phyloP scores from a whole-genome alignment of 495 filamentous ascomycete genomes.

The Xylaria venustula region DNA sequence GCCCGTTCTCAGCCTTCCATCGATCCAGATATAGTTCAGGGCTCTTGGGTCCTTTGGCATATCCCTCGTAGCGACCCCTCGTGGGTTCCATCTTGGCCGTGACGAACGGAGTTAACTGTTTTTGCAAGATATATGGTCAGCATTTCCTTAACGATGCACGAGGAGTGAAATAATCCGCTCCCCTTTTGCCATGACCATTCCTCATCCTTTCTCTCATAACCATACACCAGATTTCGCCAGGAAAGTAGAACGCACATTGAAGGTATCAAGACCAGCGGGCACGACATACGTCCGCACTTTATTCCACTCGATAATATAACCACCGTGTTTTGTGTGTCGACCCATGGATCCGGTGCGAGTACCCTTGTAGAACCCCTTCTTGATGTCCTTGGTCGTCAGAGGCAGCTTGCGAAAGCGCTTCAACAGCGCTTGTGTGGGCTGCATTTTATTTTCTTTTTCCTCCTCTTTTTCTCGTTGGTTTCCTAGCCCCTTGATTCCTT shows the following conservation, averaged over 20 bases:
- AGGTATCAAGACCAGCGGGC: constrained; percentile 62
- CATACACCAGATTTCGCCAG: background rate
- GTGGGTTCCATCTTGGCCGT: constrained; percentile 56
- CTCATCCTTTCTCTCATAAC: background rate
- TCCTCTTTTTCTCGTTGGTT: background rate
- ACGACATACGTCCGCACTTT: constrained; percentile 91
- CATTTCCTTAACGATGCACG: background rate
- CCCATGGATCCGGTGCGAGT: constrained; percentile 85
- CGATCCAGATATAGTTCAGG: constrained; percentile 58
- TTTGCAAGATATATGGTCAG: constrained; percentile 13
- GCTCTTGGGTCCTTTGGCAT: constrained; percentile 50
- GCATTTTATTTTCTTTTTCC: constrained; percentile 37
- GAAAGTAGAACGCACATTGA: constrained; percentile 58
- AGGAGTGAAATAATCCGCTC: background rate
- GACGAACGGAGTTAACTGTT: constrained; percentile 85
- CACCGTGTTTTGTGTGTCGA: constrained; percentile 78
- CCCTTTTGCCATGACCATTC: no score
- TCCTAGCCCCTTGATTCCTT: background rate
- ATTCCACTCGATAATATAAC: constrained; percentile 75
- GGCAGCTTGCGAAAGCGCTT: constrained; percentile 62
- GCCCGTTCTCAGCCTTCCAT: constrained; percentile 71
- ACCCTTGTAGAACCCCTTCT: constrained; percentile 96
- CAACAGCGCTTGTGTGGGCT: constrained; percentile 70
- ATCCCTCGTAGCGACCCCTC: constrained; percentile 50
- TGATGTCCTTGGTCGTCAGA: constrained; percentile 88